These are phyloP conservation scores for Neurospora intermedia DNA, from an alignment of 495 filamentous ascomycete genomes.

Conservation along the genomic window DNA sequence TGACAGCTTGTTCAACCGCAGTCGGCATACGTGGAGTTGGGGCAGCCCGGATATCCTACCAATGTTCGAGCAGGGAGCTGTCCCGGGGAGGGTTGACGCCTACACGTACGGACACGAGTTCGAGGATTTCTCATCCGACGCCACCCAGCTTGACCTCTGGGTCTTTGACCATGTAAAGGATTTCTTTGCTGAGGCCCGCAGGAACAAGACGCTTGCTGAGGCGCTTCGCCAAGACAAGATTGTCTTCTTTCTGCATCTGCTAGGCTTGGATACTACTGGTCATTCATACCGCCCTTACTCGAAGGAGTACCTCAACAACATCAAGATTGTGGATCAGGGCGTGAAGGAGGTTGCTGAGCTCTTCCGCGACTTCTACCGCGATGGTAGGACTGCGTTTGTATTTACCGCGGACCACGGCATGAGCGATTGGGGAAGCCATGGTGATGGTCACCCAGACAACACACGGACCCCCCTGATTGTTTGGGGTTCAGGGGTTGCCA, in stretches of 20 bases:
- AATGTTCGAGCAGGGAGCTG: slow-evolving; percentile 93
- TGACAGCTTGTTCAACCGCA: slow-evolving; percentile 96
- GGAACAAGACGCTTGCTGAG: slow-evolving; percentile 63
- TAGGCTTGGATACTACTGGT: slow-evolving; percentile 92
- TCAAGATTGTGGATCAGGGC: slow-evolving; percentile 87
- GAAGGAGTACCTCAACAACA: slow-evolving; percentile 87
- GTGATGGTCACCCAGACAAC: slow-evolving; percentile 96
- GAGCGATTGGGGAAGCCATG: slow-evolving; percentile 97
- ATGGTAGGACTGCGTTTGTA: slow-evolving; percentile 85
- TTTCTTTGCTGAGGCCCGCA: slow-evolving; percentile 69
- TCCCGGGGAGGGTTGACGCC: slow-evolving; percentile 75
- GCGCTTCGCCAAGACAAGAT: slow-evolving; percentile 72
- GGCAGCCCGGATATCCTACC: slow-evolving; percentile 94
- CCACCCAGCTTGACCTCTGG: slow-evolving; percentile 75
- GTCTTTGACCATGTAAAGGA: slow-evolving; percentile 90
- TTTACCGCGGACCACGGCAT: slow-evolving; percentile 99
- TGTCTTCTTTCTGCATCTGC: slow-evolving; percentile 92
- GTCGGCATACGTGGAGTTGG: slow-evolving; percentile 97
- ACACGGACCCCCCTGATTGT: slow-evolving; percentile 87
- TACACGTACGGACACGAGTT: slow-evolving; percentile 72
- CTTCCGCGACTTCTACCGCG: slow-evolving; percentile 83
- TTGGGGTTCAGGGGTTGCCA: slow-evolving; percentile 89
- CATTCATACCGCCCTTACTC: slow-evolving; percentile 87
- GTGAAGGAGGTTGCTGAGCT: slow-evolving; percentile 71
- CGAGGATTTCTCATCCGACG: slow-evolving; percentile 84